Conservation (phyloP, 345 rosid species). For the Ceriops decandra region DNA sequence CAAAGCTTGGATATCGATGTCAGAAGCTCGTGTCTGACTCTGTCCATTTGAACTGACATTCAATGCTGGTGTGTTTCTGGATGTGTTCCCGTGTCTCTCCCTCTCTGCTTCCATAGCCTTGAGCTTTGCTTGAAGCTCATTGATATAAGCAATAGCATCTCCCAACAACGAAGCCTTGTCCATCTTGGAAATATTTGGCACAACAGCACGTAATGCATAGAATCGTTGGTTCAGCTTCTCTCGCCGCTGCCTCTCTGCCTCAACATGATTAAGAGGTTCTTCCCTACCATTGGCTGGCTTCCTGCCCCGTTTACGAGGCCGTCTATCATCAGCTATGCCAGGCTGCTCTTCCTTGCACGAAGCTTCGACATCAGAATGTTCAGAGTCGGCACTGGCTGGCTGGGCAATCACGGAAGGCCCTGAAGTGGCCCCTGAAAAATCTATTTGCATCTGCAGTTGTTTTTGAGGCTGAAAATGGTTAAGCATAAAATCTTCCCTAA, state of each 20-base stretch:
- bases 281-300: constrained; percentile 98
- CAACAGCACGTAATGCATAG: constrained; percentile 89
- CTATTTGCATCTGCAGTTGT: constrained; percentile 66
- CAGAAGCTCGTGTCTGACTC: constrained; percentile 28
- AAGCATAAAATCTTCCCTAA: constrained; percentile 41
- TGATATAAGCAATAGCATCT: constrained; percentile 90
- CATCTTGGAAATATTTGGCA: constrained; percentile 97
- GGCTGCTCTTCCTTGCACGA: constrained; percentile 54
- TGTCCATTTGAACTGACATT: constrained; percentile 29
- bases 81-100: constrained; percentile 44
- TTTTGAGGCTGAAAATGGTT: constrained; percentile 48
- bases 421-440: constrained; percentile 64
- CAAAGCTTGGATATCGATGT: constrained; percentile 58
- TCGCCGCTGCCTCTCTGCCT: constrained; percentile 94
- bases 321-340: constrained; percentile 48
- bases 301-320: constrained; percentile 89
- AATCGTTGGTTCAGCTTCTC: constrained; percentile 95
- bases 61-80: constrained; percentile 35
- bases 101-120: constrained; percentile 72
- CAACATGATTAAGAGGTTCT: constrained; percentile 94
- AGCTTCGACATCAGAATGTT: constrained; percentile 75
- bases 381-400: constrained; percentile 46
- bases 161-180: constrained; percentile 94
- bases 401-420: constrained; percentile 47
- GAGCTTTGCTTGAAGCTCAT: constrained; percentile 86